phyloP scores from a whole-genome alignment of 805 yeast genomes.

The Candida ovalis region DNA sequence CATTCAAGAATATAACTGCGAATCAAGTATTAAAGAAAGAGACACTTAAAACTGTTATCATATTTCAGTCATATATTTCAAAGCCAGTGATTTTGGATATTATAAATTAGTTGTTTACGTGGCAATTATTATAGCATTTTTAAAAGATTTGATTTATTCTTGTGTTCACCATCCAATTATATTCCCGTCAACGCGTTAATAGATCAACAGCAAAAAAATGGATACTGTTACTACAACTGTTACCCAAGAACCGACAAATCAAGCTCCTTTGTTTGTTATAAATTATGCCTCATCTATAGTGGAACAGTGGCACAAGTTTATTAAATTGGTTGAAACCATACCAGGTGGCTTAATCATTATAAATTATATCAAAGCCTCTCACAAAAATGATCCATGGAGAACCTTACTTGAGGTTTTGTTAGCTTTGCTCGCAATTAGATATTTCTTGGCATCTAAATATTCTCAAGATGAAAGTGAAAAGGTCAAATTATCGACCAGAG shows the following conservation, averaged over 20 bases:
- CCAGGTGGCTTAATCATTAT: slow-evolving; percentile 61
- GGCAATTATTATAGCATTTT: neutral
- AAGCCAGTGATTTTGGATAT: no score
- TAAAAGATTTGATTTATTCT: neutral
- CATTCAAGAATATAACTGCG: no score
- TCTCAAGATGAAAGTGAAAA: slow-evolving; percentile 70
- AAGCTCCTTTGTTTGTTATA: slow-evolving; percentile 25
- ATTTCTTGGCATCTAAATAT: slow-evolving; percentile 74
- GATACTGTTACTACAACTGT: slow-evolving; percentile 16
- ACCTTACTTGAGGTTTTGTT: slow-evolving; percentile 76
- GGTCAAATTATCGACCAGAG: slow-evolving; percentile 55
- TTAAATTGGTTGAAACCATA: slow-evolving; percentile 20
- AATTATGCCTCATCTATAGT: slow-evolving; percentile 24
- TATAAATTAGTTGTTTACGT: neutral
- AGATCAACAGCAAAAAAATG: slow-evolving; percentile 4
- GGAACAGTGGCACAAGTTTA: slow-evolving; percentile 22
- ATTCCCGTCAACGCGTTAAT: neutral
- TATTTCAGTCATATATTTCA: no score
- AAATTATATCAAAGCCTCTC: slow-evolving; percentile 78
- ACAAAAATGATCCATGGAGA: slow-evolving; percentile 90
- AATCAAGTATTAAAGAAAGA: no score
- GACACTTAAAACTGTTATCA: no score
- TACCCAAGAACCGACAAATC: slow-evolving; percentile 7
- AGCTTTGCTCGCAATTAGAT: slow-evolving; percentile 76
- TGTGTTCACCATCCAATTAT: neutral